Base-by-base conservation (phyloP, 2,329 filamentous ascomycete species). In the Calcarisporium arbuscula region DNA sequence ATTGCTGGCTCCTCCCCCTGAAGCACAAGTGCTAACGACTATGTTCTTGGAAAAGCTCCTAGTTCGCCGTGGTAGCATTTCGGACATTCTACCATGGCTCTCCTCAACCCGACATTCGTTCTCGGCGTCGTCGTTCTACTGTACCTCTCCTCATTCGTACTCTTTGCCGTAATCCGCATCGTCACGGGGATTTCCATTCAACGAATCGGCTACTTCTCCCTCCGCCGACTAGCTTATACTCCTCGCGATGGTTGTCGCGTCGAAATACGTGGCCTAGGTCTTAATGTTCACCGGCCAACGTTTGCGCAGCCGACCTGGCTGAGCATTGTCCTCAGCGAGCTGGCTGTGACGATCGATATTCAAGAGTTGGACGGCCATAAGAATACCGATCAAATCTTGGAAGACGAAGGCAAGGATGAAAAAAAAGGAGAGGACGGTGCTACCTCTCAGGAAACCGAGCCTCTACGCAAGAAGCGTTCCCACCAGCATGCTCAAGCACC, bases 291-390 rank as follows among this genome's bases (percentile, higher is more conserved):
- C 62, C 80, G 89, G 5, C 92, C 92, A 10, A 96, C 92, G 6
- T 96, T 98, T 61, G 87, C 90, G 30, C 88, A 96, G 58, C 92
- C 92, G 28, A 96, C 94, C 43, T 96, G 90, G 88, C 68, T 95
- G 49, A 96, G 89, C 57, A 71, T 98, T 32, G 85, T 92, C 8
- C 64, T 98, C 40, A 85, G 79, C 50, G 92, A 95, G 54, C 68
- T 95, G 32, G 84, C 80, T 32, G 72, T 98, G 32, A 94, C 86
- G 0, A 58, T 96, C 28, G 86, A 98, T 54, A 67, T 88, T 29
- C 73, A 75, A 40, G 73, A 77, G 30, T 60, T 92, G 27, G 74
- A 76, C 45, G 64, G 64, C 18, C 65, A 64, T 35, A 72, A 68
- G 46, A 39, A 50, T 19, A 31, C 40, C 16, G 41, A 50, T n/a